Conservation (phyloP, 2,329 filamentous ascomycete genomes). For the Aspergillus pseudoglaucus region DNA sequence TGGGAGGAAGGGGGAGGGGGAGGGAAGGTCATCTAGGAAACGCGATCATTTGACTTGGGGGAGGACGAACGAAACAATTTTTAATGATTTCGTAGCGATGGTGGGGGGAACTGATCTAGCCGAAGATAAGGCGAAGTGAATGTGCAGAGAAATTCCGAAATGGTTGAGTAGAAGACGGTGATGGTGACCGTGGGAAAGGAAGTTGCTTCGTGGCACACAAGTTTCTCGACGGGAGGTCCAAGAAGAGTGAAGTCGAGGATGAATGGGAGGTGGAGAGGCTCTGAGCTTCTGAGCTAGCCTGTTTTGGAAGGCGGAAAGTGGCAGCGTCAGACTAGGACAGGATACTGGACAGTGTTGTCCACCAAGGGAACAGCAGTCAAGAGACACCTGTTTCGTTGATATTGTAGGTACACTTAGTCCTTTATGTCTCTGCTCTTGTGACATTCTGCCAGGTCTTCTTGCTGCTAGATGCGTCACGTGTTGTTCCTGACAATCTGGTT, state of each 20-base stretch:
- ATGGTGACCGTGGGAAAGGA: conserved; percentile 11
- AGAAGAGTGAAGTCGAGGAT: conserved; percentile 21
- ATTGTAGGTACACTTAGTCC: no score
- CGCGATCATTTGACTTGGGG: conserved; percentile 45
- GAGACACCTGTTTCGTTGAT: no score
- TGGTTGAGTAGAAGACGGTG: conserved; percentile 11
- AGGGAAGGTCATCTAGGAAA: conserved; percentile 53
- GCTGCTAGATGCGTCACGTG: no score
- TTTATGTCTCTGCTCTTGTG: no score
- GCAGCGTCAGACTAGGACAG: not conserved
- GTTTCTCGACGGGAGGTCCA: conserved; percentile 1
- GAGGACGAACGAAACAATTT: conserved; percentile 27
- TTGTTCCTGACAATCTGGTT: no score
- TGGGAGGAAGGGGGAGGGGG: conserved; percentile 46
- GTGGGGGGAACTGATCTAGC: not conserved
- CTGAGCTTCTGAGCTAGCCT: not conserved
- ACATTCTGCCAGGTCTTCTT: no score
- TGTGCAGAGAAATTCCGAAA: conserved; percentile 9
- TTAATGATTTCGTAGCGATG: conserved; percentile 16
- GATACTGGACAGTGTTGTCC: no score
- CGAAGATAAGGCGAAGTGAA: not conserved
- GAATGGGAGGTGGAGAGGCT: conserved; percentile 15
- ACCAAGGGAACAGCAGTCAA: no score
- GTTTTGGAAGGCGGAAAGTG: not conserved
- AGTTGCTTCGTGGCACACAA: conserved; percentile 22